Percentiles rank a stretch among this genome's conserved stretches.
These are phyloP conservation scores for Aquilaria yunnanensis DNA, from an alignment of 345 rosid genomes.

Conservation along the genomic window DNA sequence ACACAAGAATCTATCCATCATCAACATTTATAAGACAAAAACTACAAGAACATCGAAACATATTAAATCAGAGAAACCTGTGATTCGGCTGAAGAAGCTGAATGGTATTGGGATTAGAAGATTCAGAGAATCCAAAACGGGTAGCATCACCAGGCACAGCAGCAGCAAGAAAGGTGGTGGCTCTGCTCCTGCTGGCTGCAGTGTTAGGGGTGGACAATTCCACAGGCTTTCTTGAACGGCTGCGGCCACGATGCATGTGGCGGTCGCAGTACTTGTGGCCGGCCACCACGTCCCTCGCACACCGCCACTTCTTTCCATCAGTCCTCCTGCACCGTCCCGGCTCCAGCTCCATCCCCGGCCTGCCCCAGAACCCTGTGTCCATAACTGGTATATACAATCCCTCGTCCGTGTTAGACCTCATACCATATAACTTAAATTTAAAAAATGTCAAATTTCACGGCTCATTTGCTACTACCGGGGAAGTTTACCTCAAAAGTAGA, in stretches of 20 bases:
- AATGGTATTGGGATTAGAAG: slow-evolving; percentile 48
- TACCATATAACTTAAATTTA: no score
- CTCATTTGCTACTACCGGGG: no score
- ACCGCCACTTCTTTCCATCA: slow-evolving; percentile 99
- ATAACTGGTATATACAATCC: slow-evolving; percentile 21
- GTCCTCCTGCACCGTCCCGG: slow-evolving; percentile 98
- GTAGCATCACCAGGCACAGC: slow-evolving; percentile 4
- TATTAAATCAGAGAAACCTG: slow-evolving; percentile 26
- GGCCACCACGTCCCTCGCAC: slow-evolving; percentile 85
- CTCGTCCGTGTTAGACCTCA: neutral
- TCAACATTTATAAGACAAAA: neutral
- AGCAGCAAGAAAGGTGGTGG: slow-evolving; percentile 8
- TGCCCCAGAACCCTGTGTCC: slow-evolving; percentile 82
- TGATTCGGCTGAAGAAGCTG: slow-evolving; percentile 53
- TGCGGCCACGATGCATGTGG: slow-evolving; percentile 99
- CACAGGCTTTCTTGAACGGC: slow-evolving; percentile 99
- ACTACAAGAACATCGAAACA: neutral
- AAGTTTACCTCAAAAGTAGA: no score
- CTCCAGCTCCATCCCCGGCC: slow-evolving; percentile 89
- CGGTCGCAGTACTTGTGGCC: slow-evolving; percentile 99
- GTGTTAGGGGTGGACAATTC: slow-evolving; percentile 63
- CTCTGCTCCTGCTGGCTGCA: slow-evolving; percentile 15
- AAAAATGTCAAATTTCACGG: no score
- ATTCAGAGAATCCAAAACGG: slow-evolving; percentile 34
- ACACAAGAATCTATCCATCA: neutral